These are phyloP conservation scores for Haplographium delicatum DNA, from an alignment of 495 filamentous ascomycete genomes.

Conservation along the genomic window DNA sequence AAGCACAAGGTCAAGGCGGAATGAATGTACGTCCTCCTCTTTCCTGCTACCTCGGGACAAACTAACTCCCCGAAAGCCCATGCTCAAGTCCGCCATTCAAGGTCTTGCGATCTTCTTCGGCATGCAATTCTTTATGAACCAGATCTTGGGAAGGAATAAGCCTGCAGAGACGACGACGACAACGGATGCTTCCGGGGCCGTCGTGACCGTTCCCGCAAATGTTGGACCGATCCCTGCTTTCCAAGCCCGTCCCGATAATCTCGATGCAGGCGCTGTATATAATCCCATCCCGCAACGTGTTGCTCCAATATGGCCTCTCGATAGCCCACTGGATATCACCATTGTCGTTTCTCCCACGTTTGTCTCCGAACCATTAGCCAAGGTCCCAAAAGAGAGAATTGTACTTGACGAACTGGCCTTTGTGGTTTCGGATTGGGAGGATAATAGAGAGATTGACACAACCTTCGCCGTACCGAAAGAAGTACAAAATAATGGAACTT, in stretches of 20 bases:
- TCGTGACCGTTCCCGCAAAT: slow-evolving; percentile 38
- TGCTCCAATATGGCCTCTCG: slow-evolving; percentile 80
- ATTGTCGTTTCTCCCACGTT: slow-evolving; percentile 79
- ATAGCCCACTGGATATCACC: slow-evolving; percentile 74
- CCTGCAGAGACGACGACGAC: slow-evolving; percentile 39
- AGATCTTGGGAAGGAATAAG: slow-evolving; percentile 40
- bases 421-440: slow-evolving; percentile 72
- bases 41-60: neutral
- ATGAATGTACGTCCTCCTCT: slow-evolving; percentile 19
- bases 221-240: slow-evolving; percentile 57
- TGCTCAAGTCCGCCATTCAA: slow-evolving; percentile 54
- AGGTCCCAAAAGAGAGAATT: slow-evolving; percentile 48
- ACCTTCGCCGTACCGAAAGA: slow-evolving; percentile 68
- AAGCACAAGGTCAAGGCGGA: slow-evolving; percentile 18
- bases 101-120: slow-evolving; percentile 66
- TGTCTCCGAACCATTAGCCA: slow-evolving; percentile 58
- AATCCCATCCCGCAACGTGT: slow-evolving; percentile 69
- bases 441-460: slow-evolving; percentile 73
- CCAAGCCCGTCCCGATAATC: slow-evolving; percentile 52
- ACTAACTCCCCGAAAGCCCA: slow-evolving; percentile 27
- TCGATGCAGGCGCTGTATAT: slow-evolving; percentile 59
- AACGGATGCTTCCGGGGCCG: slow-evolving; percentile 41
- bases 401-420: slow-evolving; percentile 79
- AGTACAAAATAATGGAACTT: slow-evolving; percentile 87
- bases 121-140: slow-evolving; percentile 55